phyloP scores from a whole-genome alignment of 106 monocot genomes.

The Dendrobium officinale region DNA sequence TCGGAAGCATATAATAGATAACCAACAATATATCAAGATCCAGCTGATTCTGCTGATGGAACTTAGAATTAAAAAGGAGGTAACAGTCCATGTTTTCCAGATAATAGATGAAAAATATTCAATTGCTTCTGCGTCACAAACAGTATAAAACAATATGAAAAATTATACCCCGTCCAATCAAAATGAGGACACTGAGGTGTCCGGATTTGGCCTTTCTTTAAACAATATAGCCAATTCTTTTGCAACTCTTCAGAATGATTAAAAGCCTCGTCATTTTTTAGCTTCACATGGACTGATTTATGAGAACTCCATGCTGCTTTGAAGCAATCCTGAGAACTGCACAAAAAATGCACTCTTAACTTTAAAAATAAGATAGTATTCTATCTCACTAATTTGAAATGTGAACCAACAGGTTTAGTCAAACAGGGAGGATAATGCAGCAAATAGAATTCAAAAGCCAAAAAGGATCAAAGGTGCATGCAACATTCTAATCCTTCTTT shows the following conservation, averaged over 20 bases:
- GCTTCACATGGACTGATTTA: slow-evolving; percentile 61
- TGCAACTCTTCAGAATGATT: slow-evolving; percentile 18
- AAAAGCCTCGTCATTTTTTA: slow-evolving; percentile 1
- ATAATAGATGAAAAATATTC: neutral
- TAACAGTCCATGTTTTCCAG: neutral
- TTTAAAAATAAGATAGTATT: neutral
- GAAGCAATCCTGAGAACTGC: slow-evolving; percentile 94
- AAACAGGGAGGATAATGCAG: neutral
- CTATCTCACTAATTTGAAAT: neutral
- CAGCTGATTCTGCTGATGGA: no score
- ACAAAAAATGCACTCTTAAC: neutral
- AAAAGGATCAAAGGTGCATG: neutral
- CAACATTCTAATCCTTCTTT: neutral
- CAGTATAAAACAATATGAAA: neutral
- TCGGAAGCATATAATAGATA: no score
- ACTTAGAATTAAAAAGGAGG: neutral
- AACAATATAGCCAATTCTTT: slow-evolving; percentile 78
- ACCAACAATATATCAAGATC: no score
- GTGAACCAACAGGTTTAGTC: neutral
- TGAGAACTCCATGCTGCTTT: slow-evolving; percentile 89
- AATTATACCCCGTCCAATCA: slow-evolving; percentile 93
- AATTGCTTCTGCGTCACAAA: neutral
- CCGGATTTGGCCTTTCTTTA: slow-evolving; percentile 79
- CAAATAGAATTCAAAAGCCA: neutral
- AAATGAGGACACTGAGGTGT: slow-evolving; percentile 61